Evolutionary conservation across 179 eudicot species (phyloP), one percentile per base, ranked within the genome.

Genomic region (Camellia oleifera): DNA sequence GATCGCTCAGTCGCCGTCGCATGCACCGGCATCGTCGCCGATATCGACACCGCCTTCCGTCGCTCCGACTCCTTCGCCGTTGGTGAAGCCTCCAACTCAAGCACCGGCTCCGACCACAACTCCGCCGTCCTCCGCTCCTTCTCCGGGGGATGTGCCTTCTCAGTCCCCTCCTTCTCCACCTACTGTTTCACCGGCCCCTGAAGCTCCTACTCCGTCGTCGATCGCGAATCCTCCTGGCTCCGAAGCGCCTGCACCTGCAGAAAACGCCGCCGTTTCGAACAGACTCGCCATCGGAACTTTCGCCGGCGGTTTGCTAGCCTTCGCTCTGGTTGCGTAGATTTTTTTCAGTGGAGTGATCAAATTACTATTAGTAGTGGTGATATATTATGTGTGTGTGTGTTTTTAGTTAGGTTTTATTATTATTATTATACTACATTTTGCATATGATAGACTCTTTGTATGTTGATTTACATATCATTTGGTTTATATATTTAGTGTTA

Each of bases 1-100:
- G 60, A 48, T 76, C 13, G 79, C 79, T 63, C 71, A 76, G 17
- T 44, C 69, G 5, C 69, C 76, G 44, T 23, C 44, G 63, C 45
- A 3, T 0, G 57, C 75, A 4, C 75, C 77, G 2, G 45, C 70
- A 17, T 12, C 70, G 17, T 11, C 68, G 14, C 78, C 78, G 42
- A 10, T 7, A 2, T 5, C 4, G 32, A 15, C 14, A 23, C 68
- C 69, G 2, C 77, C 62, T 14, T 5, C 48, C 70, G 70, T 46
- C 46, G n/a, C 74, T 18, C 58, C 32, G 0, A 32, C 40, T 32
- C 72, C 72, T 13, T 69, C 72, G 17, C 9, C 53, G 4, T 50
- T 56, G 6, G 70, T 32, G 46, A 66, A 66, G 15, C 70, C 70
- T 7, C 26, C 56, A 46, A 13, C 72, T 70, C 18, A 3, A 1